Percentiles rank a stretch among this genome's conserved stretches.
Evolutionary conservation across 1,284 basidiomycete species (phyloP).

Genomic region (Naganishia sp.): DNA sequence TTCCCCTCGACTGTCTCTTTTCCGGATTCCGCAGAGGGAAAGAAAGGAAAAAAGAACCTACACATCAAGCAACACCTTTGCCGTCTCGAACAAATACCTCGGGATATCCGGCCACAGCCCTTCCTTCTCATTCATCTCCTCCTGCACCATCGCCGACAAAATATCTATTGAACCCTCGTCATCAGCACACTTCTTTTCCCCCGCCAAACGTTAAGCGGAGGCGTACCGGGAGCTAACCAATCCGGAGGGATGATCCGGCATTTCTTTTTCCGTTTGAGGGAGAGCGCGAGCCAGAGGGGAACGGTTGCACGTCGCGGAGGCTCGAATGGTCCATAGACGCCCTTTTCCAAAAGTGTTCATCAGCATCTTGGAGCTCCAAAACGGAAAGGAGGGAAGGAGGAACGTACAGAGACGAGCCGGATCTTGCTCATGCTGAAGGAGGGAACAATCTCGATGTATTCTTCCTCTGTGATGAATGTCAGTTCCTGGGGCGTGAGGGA

Average conservation of each 20-base stretch:
- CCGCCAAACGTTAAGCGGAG: too few species aligned
- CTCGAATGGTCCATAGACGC: conserved; percentile 86
- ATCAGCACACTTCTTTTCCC: conserved; percentile 29
- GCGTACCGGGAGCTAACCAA: conserved; percentile 83
- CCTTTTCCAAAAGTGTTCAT: conserved; percentile 56
- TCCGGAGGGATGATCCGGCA: conserved; percentile 85
- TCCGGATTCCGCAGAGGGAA: too few species aligned
- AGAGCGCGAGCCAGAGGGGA: conserved; percentile 92
- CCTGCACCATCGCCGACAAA: conserved; percentile 68
- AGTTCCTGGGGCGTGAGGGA: conserved; percentile 65
- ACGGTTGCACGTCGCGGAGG: conserved; percentile 80
- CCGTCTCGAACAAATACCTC: conserved; percentile 82
- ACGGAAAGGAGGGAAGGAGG: background rate
- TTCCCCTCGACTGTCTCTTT: too few species aligned
- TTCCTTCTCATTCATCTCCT: conserved; percentile 68
- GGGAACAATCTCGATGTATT: conserved; percentile 77
- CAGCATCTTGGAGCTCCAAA: too few species aligned
- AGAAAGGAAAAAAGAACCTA: conserved; percentile 53
- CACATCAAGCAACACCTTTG: conserved; percentile 87
- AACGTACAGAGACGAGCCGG: conserved; percentile 76
- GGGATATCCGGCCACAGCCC: conserved; percentile 69
- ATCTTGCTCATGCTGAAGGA: conserved; percentile 83
- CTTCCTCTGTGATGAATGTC: conserved; percentile 79
- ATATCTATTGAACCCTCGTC: conserved; percentile 61
- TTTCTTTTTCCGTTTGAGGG: conserved; percentile 89